A percentile compares a stretch with the other conserved stretches of the same genome.
These are phyloP conservation scores for Cercospora brassicicola DNA, from an alignment of 2,329 filamentous ascomycete genomes.

Conservation along the genomic window DNA sequence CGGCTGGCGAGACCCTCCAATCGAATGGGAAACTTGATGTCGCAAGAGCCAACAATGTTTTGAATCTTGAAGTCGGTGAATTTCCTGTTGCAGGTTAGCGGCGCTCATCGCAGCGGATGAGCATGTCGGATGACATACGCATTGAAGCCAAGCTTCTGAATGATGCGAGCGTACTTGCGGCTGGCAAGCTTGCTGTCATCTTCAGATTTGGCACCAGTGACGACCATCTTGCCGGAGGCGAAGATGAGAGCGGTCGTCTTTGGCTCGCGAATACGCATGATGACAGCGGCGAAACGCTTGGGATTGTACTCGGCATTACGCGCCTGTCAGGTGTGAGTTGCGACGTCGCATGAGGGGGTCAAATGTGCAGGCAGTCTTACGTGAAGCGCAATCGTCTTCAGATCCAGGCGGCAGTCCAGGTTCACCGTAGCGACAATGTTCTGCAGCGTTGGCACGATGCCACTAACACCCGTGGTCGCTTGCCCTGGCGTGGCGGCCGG, in stretches of 20 bases:
- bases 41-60: constrained; percentile 97
- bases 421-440: constrained; percentile 82
- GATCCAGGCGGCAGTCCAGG: constrained; percentile 89
- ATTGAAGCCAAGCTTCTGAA: constrained; percentile 99
- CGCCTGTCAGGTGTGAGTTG: constrained; percentile 7
- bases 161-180: constrained; percentile 97
- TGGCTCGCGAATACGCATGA: constrained; percentile 98
- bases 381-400: constrained; percentile 98
- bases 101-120: constrained; percentile 7
- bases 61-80: constrained; percentile 99
- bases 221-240: constrained; percentile 98
- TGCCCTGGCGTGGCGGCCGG: constrained; percentile 89
- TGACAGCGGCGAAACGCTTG: constrained; percentile 60
- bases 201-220: constrained; percentile 95
- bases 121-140: constrained; percentile 16
- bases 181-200: constrained; percentile 96
- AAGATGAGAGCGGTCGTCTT: constrained; percentile 99
- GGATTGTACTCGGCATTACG: constrained; percentile 98
- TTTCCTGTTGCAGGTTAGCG: constrained; percentile 52
- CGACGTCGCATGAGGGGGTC: background rate
- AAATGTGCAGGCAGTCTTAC: background rate
- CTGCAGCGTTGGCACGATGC: constrained; percentile 31
- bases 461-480: constrained; percentile 57
- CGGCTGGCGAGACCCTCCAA: constrained; percentile 92
- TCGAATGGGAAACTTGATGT: constrained; percentile 99